phyloP scores from a whole-genome alignment of 2,329 filamentous ascomycete species.

The Calycina marina region DNA sequence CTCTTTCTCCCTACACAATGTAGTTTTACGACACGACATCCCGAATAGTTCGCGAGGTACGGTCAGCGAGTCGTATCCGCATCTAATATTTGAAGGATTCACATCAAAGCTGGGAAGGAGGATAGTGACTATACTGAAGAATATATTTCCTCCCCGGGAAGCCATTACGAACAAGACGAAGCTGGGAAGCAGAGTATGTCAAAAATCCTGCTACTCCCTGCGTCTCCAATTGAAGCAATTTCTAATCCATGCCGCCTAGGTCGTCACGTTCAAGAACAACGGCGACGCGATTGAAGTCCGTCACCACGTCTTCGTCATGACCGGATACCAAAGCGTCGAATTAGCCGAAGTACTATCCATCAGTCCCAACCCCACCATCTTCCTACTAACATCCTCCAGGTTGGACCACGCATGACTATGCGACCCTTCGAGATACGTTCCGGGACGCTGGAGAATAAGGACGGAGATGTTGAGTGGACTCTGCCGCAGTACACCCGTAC shows the following conservation, averaged over 20 bases:
- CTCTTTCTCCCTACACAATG: constrained; percentile 82
- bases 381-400: neutral
- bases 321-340: constrained; percentile 78
- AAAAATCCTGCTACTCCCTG: too few species aligned
- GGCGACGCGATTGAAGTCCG: constrained; percentile 89
- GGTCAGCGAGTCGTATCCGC: constrained; percentile 83
- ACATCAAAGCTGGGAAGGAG: constrained; percentile 64
- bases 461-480: constrained; percentile 93
- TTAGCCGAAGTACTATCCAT: constrained; percentile 65
- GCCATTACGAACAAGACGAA: constrained; percentile 55
- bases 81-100: constrained; percentile 93
- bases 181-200: constrained; percentile 55
- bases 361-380: too few species aligned
- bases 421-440: constrained; percentile 82
- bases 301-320: constrained; percentile 88
- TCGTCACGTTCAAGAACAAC: constrained; percentile 89
- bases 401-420: constrained; percentile 96
- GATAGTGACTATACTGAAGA: constrained; percentile 81
- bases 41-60: constrained; percentile 77
- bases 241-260: too few species aligned
- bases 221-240: too few species aligned
- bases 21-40: constrained; percentile 84
- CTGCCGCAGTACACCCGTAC: constrained; percentile 92
- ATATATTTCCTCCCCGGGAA: constrained; percentile 84
- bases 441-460: constrained; percentile 85